phyloP scores from a whole-genome alignment of 768 basidiomycete species.

The Calocybe gangraenosa region DNA sequence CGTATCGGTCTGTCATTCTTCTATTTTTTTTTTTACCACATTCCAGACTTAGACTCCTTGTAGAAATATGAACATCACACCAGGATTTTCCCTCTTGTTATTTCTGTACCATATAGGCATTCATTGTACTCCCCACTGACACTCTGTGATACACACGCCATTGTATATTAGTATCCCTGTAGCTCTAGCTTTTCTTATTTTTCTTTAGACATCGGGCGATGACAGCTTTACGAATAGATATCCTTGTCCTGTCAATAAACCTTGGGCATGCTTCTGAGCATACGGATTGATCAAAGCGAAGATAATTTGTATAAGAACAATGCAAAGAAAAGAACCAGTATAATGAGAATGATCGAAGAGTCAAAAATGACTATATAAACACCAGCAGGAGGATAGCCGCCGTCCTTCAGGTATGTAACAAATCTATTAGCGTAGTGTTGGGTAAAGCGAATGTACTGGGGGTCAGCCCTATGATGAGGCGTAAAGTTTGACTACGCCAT shows the following conservation, averaged over 20 bases:
- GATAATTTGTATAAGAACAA: constrained; percentile 9
- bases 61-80: constrained; percentile 31
- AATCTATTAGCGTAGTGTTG: constrained; percentile 25
- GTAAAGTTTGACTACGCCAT: constrained; percentile 90
- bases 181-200: constrained; percentile 34
- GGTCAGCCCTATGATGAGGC: constrained; percentile 63
- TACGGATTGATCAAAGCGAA: too few species aligned
- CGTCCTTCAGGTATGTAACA: constrained; percentile 30
- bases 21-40: neutral
- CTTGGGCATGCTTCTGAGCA: too few species aligned
- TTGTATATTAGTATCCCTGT: constrained; percentile 34
- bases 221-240: constrained; percentile 3
- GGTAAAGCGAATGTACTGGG: neutral
- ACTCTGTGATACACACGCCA: neutral
- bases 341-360: constrained; percentile 13
- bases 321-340: constrained; percentile 22
- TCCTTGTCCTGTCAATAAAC: too few species aligned
- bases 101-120: neutral
- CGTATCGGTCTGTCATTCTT: constrained; percentile 56
- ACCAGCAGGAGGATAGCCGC: constrained; percentile 19
- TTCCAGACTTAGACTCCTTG: neutral
- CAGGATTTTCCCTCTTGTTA: constrained; percentile 4
- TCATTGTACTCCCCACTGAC: too few species aligned
- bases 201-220: constrained; percentile 8
- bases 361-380: constrained; percentile 21